Percentiles rank a stretch among this genome's conserved stretches.
phyloP scores from a whole-genome alignment of 495 filamentous ascomycete species.

The Penicillium tannophilum region DNA sequence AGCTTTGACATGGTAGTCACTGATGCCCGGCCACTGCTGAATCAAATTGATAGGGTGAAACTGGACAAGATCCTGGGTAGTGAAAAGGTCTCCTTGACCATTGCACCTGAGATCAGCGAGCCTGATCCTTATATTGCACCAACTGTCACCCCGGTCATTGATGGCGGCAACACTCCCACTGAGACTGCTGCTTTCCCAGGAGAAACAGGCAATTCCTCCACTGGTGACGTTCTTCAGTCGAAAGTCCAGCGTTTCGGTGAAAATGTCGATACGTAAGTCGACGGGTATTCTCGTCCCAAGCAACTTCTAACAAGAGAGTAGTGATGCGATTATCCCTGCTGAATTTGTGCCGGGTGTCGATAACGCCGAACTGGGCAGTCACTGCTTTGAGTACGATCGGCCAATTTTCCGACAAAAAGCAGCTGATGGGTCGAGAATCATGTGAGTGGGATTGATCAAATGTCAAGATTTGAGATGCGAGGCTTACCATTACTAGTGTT shows the following conservation, averaged over 20 bases:
- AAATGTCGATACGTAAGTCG: background rate
- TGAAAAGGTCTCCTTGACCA: background rate
- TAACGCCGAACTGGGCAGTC: conserved; percentile 13
- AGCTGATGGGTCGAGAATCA: conserved; percentile 5
- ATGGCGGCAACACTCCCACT: background rate
- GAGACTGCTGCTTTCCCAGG: background rate
- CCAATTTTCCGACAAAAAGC: conserved; percentile 6
- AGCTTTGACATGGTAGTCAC: conserved; percentile 7
- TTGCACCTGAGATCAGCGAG: conserved; percentile 5
- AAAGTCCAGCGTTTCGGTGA: background rate
- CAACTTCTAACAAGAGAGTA: background rate
- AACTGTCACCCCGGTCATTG: background rate
- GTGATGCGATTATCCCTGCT: conserved; percentile 13
- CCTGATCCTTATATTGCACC: conserved; percentile 3
- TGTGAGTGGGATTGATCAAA: background rate
- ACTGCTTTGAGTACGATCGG: conserved; percentile 12
- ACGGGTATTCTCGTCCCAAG: background rate
- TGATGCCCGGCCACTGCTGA: conserved; percentile 7
- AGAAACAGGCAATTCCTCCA: background rate
- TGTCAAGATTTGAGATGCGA: conserved; percentile 19
- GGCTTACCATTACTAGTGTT: conserved; percentile 21
- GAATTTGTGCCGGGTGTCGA: conserved; percentile 13
- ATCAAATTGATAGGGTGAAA: background rate
- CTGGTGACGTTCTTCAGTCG: background rate
- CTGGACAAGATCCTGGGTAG: background rate